Evolutionary conservation across 805 yeast genomes (phyloP), one percentile per base, ranked within the genome.

Genomic region (Blastobotrys peoriensis): DNA sequence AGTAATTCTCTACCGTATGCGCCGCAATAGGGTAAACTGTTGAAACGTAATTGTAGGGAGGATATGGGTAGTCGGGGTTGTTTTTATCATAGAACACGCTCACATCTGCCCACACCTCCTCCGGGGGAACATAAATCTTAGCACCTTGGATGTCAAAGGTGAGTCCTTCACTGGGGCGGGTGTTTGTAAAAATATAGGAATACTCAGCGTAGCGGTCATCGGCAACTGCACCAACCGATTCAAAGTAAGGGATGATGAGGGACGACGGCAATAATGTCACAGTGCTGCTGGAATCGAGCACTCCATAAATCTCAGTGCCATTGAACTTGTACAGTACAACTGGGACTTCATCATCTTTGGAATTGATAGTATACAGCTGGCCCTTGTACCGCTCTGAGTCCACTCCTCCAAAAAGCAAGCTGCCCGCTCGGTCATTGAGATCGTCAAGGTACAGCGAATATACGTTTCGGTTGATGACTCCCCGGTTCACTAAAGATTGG

Each of bases 371-470:
- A 21, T 53, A 46, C 34, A 74, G 61, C 10, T 60, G 53, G 19
- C 79, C 80, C 0, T 59, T 42, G 52, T 66, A 74, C 48, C 48
- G 48, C 22, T 17, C 41, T 20, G 65, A 63, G 57, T 76, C 80
- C 39, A 74, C 58, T 38, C 76, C 81, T 35, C 81, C 81, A 57
- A 76, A 76, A 30, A 61, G 41, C 18, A 61, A 40, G 10, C 48
- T 17, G 25, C 65, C 65, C 4, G 54, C 39, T 10, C 49, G 25
- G 9, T 58, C 51, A n/a, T 49, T 50, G 9, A 58, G 49, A 8
- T 63, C 61, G 54, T 79, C 73, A 58, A 84, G 65, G 57, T 67
- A 83, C 40, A 84, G 64, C 0, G 91, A 83, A 59, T 81, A 84
- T 2, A 76, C 76, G 25, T 67, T 67, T 39, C 70, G 68, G 33